Base-by-base conservation (phyloP, 352 stramenopile species). In the Phytophthora sp. region DNA sequence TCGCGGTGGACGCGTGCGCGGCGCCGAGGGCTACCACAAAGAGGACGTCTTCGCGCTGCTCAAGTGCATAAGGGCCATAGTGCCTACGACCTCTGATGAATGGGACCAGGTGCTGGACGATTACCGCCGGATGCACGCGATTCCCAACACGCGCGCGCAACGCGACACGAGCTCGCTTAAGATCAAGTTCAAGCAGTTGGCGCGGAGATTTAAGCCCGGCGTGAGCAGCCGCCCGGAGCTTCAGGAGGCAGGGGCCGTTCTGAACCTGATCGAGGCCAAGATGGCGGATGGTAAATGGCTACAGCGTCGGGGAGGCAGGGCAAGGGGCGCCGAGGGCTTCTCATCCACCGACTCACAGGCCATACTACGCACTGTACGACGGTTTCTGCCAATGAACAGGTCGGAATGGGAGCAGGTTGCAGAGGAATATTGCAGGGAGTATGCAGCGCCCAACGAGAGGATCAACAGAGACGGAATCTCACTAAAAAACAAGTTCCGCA, bases 161-260 rank as follows among this genome's bases (percentile, higher is more conserved):
- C 70, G 70, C 8, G 70, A 77, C 30, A 13, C 65, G 1, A 62
- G 51, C 29, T 74, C 70, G 13, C 55, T 77, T 1, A 63, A 63
- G 45, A 44, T 59, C 42, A 77, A 77, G 33, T 77, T 74, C 38
- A 77, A 77, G 42, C 70, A 77, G 26, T 60, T 77, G 38, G 45
- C 49, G 26, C 57, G 66, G 11, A 35, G 33, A 7, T 68, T 53
- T 42, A 49, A 47, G 39, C 20, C 55, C 13, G 47, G 35, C 15
- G n/a, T 38, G 18, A 42, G 50, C 9, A 8, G 4, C 12, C 57
- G 47, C 1, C 39, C 52, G 16, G 60, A 77, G 11, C 21, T 65
- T 2, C 44, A 58, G 7, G 70, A 74, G 21, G 70, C 70, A 27
- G 35, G 55, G 2, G 33, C 30, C 0, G 47, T 77, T 42, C 1